Percentiles rank a stretch among this genome's conserved stretches.
Evolutionary conservation across 169 alveolate genomes (phyloP).

Genomic region (Eimeria nieschulzi): DNA sequence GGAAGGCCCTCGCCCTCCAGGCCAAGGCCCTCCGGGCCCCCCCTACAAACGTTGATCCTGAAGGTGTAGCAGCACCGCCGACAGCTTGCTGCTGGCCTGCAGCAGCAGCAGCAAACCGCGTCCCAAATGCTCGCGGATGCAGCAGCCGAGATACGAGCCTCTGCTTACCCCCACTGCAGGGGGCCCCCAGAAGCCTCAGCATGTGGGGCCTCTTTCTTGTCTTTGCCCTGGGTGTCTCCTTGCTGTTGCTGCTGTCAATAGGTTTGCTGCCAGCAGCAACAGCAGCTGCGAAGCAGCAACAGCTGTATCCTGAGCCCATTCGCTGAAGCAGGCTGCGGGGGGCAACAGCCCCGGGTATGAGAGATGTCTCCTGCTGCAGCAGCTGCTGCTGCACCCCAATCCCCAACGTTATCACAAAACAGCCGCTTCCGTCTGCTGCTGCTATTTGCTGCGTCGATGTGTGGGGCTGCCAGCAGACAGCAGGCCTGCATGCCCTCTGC

Average conservation of each 20-base stretch:
- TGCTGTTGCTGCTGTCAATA: slow-evolving; percentile 23
- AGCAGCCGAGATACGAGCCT: slow-evolving; percentile 28
- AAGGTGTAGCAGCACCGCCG: slow-evolving; percentile 14
- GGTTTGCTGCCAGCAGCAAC: not conserved
- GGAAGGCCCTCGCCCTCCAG: slow-evolving; percentile 45
- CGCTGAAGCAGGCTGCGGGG: slow-evolving; percentile 61
- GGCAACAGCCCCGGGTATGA: slow-evolving; percentile 32
- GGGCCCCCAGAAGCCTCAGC: slow-evolving; percentile 18
- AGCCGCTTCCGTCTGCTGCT: slow-evolving; percentile 59
- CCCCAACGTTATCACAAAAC: slow-evolving; percentile 14
- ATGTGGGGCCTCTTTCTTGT: not conserved
- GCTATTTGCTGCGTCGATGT: slow-evolving; percentile 41
- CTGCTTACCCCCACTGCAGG: slow-evolving; percentile 1
- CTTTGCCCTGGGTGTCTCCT: not conserved
- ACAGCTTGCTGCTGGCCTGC: slow-evolving; percentile 30
- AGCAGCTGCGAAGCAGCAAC: not conserved
- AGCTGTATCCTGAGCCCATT: slow-evolving; percentile 7
- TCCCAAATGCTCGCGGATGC: slow-evolving; percentile 12
- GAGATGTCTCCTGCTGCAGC: slow-evolving; percentile 28
- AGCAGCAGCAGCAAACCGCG: slow-evolving; percentile 19
- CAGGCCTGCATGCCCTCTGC: slow-evolving; percentile 64
- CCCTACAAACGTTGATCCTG: slow-evolving; percentile 36
- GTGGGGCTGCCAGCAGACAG: slow-evolving; percentile 53
- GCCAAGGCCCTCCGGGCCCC: slow-evolving; percentile 34
- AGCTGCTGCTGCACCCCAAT: slow-evolving; percentile 45